Evolutionary conservation across 371 early-diverging fungal genomes (phyloP).

Genomic region (Mucor racemosus): DNA sequence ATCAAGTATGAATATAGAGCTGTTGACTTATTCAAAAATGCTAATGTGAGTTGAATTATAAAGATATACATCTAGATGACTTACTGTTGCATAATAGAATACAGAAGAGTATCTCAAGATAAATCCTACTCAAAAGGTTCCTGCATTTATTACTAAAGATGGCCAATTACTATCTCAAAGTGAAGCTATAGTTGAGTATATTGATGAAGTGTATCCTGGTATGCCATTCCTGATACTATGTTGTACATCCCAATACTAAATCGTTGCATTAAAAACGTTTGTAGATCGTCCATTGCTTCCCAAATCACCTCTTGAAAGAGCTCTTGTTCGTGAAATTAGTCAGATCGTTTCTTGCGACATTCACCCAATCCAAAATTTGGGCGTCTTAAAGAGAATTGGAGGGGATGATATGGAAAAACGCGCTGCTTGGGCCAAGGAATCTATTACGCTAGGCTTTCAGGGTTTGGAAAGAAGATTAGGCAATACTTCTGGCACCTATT

Average conservation of each 20-base stretch:
- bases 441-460: constrained; percentile 69
- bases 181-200: constrained; percentile 84
- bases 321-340: constrained; percentile 74
- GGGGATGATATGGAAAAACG: constrained; percentile 54
- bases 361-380: constrained; percentile 88
- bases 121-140: constrained; percentile 77
- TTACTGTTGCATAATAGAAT: constrained; percentile 30
- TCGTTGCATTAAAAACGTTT: not conserved
- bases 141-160: constrained; percentile 65
- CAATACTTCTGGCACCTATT: constrained; percentile 71
- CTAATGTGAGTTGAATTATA: constrained; percentile 57
- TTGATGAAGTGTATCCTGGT: constrained; percentile 81
- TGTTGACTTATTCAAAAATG: constrained; percentile 72
- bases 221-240: not conserved
- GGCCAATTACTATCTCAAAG: constrained; percentile 69
- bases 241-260: not conserved
- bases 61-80: not conserved
- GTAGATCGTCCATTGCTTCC: constrained; percentile 75
- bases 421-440: constrained; percentile 67
- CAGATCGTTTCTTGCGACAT: constrained; percentile 81
- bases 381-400: constrained; percentile 67
- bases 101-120: constrained; percentile 57
- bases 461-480: constrained; percentile 72
- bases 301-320: constrained; percentile 64
- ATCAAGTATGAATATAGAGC: constrained; percentile 67